Conservation (phyloP, 805 yeast genomes). For the Starmerella vaccinii region DNA sequence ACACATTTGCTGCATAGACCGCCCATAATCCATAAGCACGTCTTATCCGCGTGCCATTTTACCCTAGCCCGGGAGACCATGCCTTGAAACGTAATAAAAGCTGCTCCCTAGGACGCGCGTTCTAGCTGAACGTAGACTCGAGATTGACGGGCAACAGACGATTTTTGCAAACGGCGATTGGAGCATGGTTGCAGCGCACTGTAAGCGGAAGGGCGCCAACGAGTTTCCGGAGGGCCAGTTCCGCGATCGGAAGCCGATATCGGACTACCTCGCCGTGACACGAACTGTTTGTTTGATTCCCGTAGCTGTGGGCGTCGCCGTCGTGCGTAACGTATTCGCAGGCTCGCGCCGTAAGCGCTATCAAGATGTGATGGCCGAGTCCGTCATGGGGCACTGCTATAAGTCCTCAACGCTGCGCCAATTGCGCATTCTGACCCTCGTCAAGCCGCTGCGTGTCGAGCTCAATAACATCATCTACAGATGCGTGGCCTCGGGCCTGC, state of each 20-base stretch:
- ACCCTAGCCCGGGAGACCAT: neutral
- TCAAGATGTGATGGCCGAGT: conserved; percentile 12
- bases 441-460: conserved; percentile 19
- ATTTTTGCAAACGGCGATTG: no score
- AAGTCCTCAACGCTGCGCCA: conserved; percentile 20
- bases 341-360: conserved; percentile 5
- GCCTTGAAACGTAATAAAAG: neutral
- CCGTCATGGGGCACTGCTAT: conserved; percentile 21
- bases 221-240: conserved; percentile 9
- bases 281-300: conserved; percentile 6
- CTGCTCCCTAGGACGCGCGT: neutral
- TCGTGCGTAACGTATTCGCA: conserved; percentile 5
- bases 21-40: no score
- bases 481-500: conserved; percentile 6
- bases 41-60: no score
- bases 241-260: conserved; percentile 9
- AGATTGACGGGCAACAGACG: no score
- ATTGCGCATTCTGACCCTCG: conserved; percentile 21
- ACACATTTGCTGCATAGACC: no score
- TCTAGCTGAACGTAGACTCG: no score
- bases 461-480: conserved; percentile 11
- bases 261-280: conserved; percentile 13
- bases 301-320: neutral
- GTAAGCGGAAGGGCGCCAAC: neutral
- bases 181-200: neutral